Percentiles rank a stretch among this genome's conserved stretches.
Conservation (phyloP, 306 rosid genomes). For the Heteromeles arbutifolia region DNA sequence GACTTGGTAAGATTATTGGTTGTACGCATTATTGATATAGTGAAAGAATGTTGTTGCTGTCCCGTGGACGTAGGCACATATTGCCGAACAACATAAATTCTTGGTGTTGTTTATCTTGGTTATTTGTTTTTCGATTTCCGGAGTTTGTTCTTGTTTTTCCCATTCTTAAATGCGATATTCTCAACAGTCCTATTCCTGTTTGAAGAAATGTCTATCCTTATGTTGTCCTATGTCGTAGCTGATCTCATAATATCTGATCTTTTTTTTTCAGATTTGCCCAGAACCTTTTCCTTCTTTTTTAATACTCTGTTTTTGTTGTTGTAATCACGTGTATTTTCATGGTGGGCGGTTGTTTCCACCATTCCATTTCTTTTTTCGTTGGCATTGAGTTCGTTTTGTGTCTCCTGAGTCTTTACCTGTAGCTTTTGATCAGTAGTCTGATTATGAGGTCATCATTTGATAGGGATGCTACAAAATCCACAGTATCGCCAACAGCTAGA, state of each 20-base stretch:
- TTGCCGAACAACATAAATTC: too few species aligned
- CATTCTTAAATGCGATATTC: too few species aligned
- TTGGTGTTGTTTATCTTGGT: too few species aligned
- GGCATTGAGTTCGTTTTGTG: neutral
- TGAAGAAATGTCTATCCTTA: too few species aligned
- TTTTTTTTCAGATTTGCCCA: neutral
- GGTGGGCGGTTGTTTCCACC: neutral
- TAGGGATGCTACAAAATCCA: constrained; percentile 97
- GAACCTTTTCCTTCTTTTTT: neutral
- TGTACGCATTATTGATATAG: too few species aligned
- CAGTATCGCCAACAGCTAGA: constrained; percentile 93
- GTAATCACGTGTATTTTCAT: neutral
- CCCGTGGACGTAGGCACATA: too few species aligned
- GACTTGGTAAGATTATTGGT: too few species aligned
- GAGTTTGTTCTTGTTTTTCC: too few species aligned
- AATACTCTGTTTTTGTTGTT: too few species aligned
- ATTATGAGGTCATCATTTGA: constrained; percentile 1
- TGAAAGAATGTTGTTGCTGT: too few species aligned
- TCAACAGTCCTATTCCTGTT: too few species aligned
- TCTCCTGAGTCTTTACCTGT: neutral
- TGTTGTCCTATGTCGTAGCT: neutral
- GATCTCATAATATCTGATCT: neutral
- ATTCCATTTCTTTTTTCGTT: neutral
- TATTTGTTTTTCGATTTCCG: too few species aligned
- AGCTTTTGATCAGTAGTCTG: neutral